Base-by-base conservation (phyloP, 2,329 filamentous ascomycete genomes). In the Mollisia scopiformis region DNA sequence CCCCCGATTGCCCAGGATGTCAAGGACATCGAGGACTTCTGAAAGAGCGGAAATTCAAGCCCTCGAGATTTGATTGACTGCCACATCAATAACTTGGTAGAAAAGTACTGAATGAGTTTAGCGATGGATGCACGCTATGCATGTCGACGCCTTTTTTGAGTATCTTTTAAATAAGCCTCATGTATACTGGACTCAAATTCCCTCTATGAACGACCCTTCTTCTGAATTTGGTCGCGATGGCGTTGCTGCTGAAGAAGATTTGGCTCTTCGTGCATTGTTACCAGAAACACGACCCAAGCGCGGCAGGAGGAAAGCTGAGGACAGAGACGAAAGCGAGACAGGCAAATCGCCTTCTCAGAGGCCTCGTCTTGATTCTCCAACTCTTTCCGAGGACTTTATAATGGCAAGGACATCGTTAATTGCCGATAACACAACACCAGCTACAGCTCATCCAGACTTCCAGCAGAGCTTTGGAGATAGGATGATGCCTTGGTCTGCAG, bases 61-160 rank as follows among this genome's bases (percentile, higher is more conserved):
- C 11, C 10, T 27, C n/a, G n/a, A n/a, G n/a, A n/a, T n/a, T n/a
- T n/a, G n/a, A n/a, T n/a, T n/a, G n/a, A n/a, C n/a, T n/a, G n/a
- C n/a, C 23, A 14, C 23, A 35, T 35, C 11, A 33, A 27, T 27
- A 23, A 31, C 39, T n/a, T 27, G 39, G 23, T 13, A 27, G 30
- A 43, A 35, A 50, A 27, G 19, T 58, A 30, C 56, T 62, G 19
- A 62, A 52, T 39, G 31, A 30, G 41, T n/a, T 49, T 69, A 91
- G 91, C 88, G 94, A 72, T 97, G 93, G 93, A 95, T 97, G 91
- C 92, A 92, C 73, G 93, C 93, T 5, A 94, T 96, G 90, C 93
- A 97, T 74, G 87, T 97, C 55, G 92, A 96, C 79, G 91, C 92
- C 11, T 97, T 97, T 74, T 97, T 97, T 71, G 92, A 96, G 73